Percentiles rank a stretch among this genome's conserved stretches.
Evolutionary conservation across 305 asterid genomes (phyloP).

Genomic region (Fraxinus xanthoxyloides): DNA sequence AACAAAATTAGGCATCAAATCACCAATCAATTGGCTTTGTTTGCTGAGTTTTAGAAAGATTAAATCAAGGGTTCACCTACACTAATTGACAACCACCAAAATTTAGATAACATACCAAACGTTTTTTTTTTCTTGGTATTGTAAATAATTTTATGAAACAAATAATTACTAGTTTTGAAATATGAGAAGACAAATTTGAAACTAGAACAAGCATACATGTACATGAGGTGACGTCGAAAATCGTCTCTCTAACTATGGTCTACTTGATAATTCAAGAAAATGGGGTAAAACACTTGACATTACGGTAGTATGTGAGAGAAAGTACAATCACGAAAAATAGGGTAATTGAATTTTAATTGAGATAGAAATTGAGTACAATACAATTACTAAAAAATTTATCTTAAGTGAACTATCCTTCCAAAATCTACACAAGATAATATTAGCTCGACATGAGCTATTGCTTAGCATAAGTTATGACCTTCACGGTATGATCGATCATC

Average conservation of each 20-base stretch:
- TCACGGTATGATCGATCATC: neutral
- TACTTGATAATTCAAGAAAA: neutral
- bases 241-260: neutral
- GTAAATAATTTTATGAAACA: neutral
- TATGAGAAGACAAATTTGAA: neutral
- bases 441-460: neutral
- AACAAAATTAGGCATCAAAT: constrained; percentile 40
- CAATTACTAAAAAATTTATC: too few species aligned
- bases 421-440: neutral
- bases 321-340: neutral
- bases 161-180: neutral
- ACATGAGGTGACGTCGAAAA: neutral
- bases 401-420: neutral
- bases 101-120: constrained; percentile 43
- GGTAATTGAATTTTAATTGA: neutral
- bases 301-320: neutral
- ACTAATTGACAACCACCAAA: constrained; percentile 31
- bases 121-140: neutral
- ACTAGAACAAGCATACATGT: neutral
- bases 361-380: neutral
- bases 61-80: constrained; percentile 17
- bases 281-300: neutral
- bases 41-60: constrained; percentile 19
- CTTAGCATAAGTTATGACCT: neutral
- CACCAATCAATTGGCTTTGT: constrained; percentile 23